Base-by-base conservation (phyloP, 2,329 filamentous ascomycete genomes). In the Neofusicoccum umdonicola region DNA sequence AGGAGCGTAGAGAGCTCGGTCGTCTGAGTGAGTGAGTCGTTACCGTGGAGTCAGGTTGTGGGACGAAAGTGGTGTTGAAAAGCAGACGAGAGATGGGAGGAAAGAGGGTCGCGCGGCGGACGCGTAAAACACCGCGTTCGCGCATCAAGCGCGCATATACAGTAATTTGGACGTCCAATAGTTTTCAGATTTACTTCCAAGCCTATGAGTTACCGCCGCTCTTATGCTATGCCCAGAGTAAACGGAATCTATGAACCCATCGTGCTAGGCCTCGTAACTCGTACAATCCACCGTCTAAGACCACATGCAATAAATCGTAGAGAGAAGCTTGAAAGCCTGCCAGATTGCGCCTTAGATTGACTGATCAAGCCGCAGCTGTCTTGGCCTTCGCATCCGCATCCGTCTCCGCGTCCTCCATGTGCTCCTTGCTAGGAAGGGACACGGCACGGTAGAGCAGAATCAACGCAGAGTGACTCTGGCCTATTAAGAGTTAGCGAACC, bases 371-470 rank as follows among this genome's bases (percentile, higher is more conserved):
- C 2, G 42, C 19, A 60, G 56, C 47, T 8, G 27, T 22, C 42
- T 60, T 60, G n/a, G 56, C 4, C 39, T 63, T 39, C 17, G 31
- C 41, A 8, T 35, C 44, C 19, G 42, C 60, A 8, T 62, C 60
- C 27, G 51, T 48, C 27, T 63, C 61, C 15, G 52, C 35, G 7
- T 61, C 57, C n/a, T n/a, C 45, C 27, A 65, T 44, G 6, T 65
- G 52, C 41, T 65, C 64, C 34, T 62, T 62, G 39, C 41, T 50
- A 37, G 64, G 64, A 39, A 65, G 34, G 34, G 88, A 84, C 66
- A 93, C 88, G 7, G 91, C 90, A 69, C 85, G 85, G 80, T 95
- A 95, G 31, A 95, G 83, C 47, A 93, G 80, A 67, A 95, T 92
- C 54, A 95, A 84, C 34, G 91, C 91, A 58, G 90, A 93, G 78